phyloP scores from a whole-genome alignment of 495 filamentous ascomycete genomes.

The Penicillium ucsense region DNA sequence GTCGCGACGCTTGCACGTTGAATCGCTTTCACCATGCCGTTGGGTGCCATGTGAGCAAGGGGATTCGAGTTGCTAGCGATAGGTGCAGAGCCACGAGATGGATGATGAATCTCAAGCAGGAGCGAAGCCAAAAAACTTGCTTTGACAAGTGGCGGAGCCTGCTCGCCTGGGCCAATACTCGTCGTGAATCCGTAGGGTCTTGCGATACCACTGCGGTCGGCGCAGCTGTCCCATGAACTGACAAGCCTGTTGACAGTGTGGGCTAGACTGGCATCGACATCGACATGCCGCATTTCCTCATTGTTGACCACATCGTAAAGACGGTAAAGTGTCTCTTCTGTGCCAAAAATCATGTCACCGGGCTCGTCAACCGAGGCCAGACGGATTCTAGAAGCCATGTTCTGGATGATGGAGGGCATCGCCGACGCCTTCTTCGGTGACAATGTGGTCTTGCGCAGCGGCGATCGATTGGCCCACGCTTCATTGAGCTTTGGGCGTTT shows the following conservation, averaged over 20 bases:
- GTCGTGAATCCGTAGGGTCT: slow-evolving; percentile 41
- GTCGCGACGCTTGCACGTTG: slow-evolving; percentile 28
- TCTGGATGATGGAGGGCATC: slow-evolving; percentile 39
- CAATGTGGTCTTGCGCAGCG: slow-evolving; percentile 27
- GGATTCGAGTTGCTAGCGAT: slow-evolving; percentile 16
- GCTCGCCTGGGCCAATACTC: slow-evolving; percentile 52
- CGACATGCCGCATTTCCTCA: slow-evolving; percentile 41
- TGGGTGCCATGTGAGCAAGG: slow-evolving; percentile 14
- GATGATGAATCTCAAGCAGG: slow-evolving; percentile 66
- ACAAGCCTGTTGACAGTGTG: slow-evolving; percentile 45
- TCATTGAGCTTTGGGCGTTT: slow-evolving; percentile 39
- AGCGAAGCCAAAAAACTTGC: slow-evolving; percentile 64
- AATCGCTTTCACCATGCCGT: slow-evolving; percentile 21
- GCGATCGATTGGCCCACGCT: slow-evolving; percentile 29
- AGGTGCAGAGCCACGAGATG: slow-evolving; percentile 30
- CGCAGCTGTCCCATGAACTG: slow-evolving; percentile 47
- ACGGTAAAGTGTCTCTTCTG: slow-evolving; percentile 31
- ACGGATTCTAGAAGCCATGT: slow-evolving; percentile 26
- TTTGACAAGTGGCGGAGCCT: slow-evolving; percentile 51
- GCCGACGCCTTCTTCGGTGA: slow-evolving; percentile 40
- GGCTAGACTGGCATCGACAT: slow-evolving; percentile 45
- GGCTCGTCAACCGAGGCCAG: slow-evolving; percentile 31
- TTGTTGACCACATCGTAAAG: slow-evolving; percentile 50
- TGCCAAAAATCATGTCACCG: slow-evolving; percentile 34
- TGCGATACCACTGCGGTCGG: slow-evolving; percentile 29